Percentiles rank a stretch among this genome's conserved stretches.
Conservation (phyloP, 176 grass and related monocot genomes). For the Panicum miliaceum region DNA sequence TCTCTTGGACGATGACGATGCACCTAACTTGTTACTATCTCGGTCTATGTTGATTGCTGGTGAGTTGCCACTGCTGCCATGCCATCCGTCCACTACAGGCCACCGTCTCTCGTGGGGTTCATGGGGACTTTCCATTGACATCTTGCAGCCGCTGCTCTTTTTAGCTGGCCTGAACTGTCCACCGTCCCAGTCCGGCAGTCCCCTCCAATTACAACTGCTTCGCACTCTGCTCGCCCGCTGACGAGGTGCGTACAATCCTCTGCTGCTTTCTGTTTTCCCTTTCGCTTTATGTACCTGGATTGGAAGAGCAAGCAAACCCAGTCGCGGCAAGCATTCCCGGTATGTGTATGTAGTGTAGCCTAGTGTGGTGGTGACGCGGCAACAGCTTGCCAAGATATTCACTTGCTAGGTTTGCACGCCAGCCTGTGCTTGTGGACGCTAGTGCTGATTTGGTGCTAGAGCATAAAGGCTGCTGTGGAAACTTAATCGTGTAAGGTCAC, state of each 20-base stretch:
- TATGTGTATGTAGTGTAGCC: constrained; percentile 25
- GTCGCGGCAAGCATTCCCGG: neutral
- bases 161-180: constrained; percentile 44
- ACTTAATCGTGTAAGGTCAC: constrained; percentile 43
- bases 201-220: constrained; percentile 23
- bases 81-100: constrained; percentile 20
- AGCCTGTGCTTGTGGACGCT: constrained; percentile 25
- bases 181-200: neutral
- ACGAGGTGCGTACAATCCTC: constrained; percentile 6
- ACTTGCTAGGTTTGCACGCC: constrained; percentile 53
- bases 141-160: constrained; percentile 42
- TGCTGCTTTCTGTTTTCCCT: constrained; percentile 25
- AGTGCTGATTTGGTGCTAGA: constrained; percentile 37
- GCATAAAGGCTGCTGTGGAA: constrained; percentile 15
- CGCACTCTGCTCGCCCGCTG: neutral
- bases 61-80: constrained; percentile 14
- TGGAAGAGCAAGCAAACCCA: neutral
- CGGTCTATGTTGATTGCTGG: neutral
- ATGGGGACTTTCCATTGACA: constrained; percentile 42
- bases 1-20: neutral
- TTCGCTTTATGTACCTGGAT: constrained; percentile 32
- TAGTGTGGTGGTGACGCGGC: constrained; percentile 33
- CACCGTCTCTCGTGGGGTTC: constrained; percentile 31
- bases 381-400: constrained; percentile 32
- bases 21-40: constrained; percentile 1